Base-by-base conservation (phyloP, 257 asterid species). In the Cruciata laevipes region DNA sequence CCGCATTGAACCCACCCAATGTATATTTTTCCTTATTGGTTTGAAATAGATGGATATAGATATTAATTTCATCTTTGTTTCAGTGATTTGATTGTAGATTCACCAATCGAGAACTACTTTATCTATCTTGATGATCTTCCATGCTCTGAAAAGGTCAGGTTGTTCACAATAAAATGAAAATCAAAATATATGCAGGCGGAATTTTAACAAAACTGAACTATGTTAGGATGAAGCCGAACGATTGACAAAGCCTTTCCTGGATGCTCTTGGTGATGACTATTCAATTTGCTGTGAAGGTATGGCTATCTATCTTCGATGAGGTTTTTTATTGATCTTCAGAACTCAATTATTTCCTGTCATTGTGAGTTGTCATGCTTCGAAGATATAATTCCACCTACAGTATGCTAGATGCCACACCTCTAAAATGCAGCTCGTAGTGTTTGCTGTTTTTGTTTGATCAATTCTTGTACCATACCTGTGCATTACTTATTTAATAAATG, bases 181-280 rank as follows among this genome's bases (percentile, higher is more conserved):
- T n/a, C 13, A 38, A 30, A 37, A 47, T 35, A 20, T 60, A 47
- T 33, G 51, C 64, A 42, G 49, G 61, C 70, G 59, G 68, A 65
- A 53, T 42, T 47, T 71, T 75, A 60, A 60, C 65, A 59, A 59
- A 69, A 57, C 74, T 66, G 40, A 61, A 67, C 61, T 73, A 51
- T 78, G 76, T 65, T 86, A 90, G 99, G 71, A 81, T 79, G 82
- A 84, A 73, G 97, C 89, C 73, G 95, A 86, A 77, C 83, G 70
- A 73, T 75, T 79, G 51, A 81, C 95, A 68, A 74, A 76, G 76
- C 77, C 89, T 67, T 66, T 90, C 71, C 86, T 90, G 17, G 92
- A 93, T 81, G 95, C 99, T 83, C 97, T 90, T 80, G 99, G 95
- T 25, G 92, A 85, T 17, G 96, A 85, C 76, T 90, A 88, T 69